A percentile compares a stretch with the other conserved stretches of the same genome.
These are phyloP conservation scores for Monascus purpureus DNA, from an alignment of 495 filamentous ascomycete species.

Conservation along the genomic window DNA sequence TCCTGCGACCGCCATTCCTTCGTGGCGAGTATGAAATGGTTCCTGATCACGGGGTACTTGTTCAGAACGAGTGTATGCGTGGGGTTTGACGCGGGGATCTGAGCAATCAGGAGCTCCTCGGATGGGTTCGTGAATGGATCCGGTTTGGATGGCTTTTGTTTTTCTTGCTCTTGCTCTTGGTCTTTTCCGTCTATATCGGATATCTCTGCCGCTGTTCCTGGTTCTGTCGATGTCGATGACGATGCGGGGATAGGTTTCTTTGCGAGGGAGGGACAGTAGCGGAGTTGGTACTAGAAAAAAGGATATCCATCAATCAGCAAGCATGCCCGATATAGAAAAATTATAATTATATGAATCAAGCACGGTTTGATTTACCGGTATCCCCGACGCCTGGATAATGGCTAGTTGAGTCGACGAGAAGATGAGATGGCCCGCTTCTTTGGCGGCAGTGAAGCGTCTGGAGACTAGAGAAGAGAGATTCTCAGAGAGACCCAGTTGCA, in stretches of 20 bases:
- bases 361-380: conserved; percentile 31
- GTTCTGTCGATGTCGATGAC: not conserved
- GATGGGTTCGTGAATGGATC: conserved; percentile 64
- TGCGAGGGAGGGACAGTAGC: conserved; percentile 62
- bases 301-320: no score
- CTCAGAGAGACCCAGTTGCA: conserved; percentile 30
- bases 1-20: conserved; percentile 52
- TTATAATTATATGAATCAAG: conserved; percentile 1
- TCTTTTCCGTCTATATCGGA: not conserved
- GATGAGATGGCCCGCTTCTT: conserved; percentile 35
- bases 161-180: conserved; percentile 4
- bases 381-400: conserved; percentile 35
- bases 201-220: not conserved
- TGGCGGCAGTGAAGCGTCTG: conserved; percentile 37
- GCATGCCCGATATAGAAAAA: conserved; percentile 3
- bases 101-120: conserved; percentile 45
- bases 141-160: conserved; percentile 28
- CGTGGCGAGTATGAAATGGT: conserved; percentile 72
- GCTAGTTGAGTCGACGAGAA: conserved; percentile 48
- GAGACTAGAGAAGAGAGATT: conserved; percentile 39
- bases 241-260: conserved; percentile 48
- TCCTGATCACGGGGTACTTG: conserved; percentile 66
- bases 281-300: conserved; percentile 52
- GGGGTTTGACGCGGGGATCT: conserved; percentile 33
- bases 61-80: conserved; percentile 61